Conservation (phyloP, 2,329 filamentous ascomycete genomes). For the Fusarium pseudoanthophilum region DNA sequence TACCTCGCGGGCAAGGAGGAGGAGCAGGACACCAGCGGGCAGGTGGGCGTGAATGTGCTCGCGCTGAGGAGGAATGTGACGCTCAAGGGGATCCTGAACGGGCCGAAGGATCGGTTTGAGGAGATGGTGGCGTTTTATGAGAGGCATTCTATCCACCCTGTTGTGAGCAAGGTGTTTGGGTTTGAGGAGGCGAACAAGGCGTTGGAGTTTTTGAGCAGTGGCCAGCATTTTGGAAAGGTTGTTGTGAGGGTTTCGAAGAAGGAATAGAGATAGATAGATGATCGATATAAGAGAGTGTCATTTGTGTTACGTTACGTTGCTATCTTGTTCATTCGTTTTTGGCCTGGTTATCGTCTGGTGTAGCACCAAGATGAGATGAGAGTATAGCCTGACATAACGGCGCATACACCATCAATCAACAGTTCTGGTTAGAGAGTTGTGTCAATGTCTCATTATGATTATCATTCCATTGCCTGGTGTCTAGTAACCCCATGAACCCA, state of each 20-base stretch:
- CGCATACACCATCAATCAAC: fast-evolving
- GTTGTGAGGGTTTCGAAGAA: slow-evolving; percentile 56
- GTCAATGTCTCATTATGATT: background rate
- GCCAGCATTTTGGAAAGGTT: slow-evolving; percentile 69
- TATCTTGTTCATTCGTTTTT: background rate
- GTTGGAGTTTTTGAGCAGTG: slow-evolving; percentile 62
- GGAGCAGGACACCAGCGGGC: slow-evolving; percentile 49
- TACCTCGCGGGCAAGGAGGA: slow-evolving; percentile 66
- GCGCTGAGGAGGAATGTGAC: slow-evolving; percentile 60
- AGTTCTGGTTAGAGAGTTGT: background rate
- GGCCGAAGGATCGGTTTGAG: slow-evolving; percentile 63
- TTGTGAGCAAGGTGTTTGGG: slow-evolving; percentile 59
- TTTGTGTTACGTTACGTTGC: background rate
- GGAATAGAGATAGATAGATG: slow-evolving; percentile 4
- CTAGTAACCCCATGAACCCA: background rate
- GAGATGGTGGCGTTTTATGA: slow-evolving; percentile 64
- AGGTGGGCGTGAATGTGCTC: slow-evolving; percentile 69
- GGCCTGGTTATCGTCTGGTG: background rate
- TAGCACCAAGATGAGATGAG: fast-evolving
- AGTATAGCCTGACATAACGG: background rate
- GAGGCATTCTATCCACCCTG: slow-evolving; percentile 56
- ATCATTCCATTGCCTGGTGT: background rate
- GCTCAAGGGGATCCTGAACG: slow-evolving; percentile 68
- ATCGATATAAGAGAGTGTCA: background rate
- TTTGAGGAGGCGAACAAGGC: slow-evolving; percentile 61